Evolutionary conservation across 2,329 filamentous ascomycete genomes (phyloP), one percentile per base, ranked within the genome.

Genomic region (Talaromyces rugulosus): DNA sequence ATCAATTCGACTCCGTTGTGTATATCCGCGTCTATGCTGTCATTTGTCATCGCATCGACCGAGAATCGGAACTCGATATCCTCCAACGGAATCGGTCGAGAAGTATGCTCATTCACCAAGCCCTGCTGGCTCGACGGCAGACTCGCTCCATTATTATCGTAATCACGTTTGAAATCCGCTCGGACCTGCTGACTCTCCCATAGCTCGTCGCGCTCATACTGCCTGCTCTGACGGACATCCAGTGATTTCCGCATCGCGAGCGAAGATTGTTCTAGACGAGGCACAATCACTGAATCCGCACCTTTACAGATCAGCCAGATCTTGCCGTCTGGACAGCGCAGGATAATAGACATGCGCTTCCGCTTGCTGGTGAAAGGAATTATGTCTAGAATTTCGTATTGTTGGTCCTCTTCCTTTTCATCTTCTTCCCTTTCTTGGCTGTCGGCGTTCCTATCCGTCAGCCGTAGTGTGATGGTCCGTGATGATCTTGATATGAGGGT

Each of bases 301-400:
- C 90, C 90, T 74, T 94, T 94, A 77, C 87, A 91, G 67, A 93
- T 85, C 23, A 94, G 81, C 70, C 89, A 92, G 47, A 92, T 85
- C 9, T 84, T 83, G 2, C 85, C 83, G 69, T 92, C 88, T 0
- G 91, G 90, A 79, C 91, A 90, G 44, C 89, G 86, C 5, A 93
- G 82, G 56, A 93, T 78, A 64, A 92, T 88, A 0, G 89, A 91
- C 90, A 94, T 94, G 51, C 90, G 83, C 76, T 94, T 94, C 47
- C 90, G 83, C 74, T 88, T 87, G 75, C 89, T 92, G 68, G 87
- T 91, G 72, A 94, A 94, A 70, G 93, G 90, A 63, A 94, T 89
- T 34, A 92, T 85, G 65, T 93, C 89, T 47, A 94, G 74, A 6
- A 92, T 82, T 70, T 92, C 83, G 68, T 91, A 94, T 33, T 9